Evolutionary conservation across 176 grass and related monocot species (phyloP), one percentile per base, ranked within the genome.

Genomic region (Guadua angustifolia): DNA sequence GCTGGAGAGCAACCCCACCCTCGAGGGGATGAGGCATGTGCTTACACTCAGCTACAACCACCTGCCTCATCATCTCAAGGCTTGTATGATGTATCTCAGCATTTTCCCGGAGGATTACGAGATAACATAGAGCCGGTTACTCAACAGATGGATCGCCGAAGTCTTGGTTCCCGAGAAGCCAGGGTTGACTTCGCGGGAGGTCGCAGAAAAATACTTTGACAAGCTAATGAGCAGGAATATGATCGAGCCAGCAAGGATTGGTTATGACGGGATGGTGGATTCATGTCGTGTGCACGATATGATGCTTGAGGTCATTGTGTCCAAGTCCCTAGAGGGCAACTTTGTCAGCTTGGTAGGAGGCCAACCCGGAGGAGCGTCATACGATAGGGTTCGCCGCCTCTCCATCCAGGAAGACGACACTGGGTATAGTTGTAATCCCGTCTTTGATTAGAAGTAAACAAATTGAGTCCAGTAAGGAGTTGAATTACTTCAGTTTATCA

Each of bases 241-340:
- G 71, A 35, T 74, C 32, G 1, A 18, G 4, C 46, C 7, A 3
- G 47, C 7, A 6, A 2, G 1, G 7, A 0, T 47, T 50, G 0
- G 0, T 0, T 15, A 49, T 6, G 14, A 18, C 5, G 68, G 42
- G 42, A 52, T 1, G 25, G 9, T 21, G 0, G 1, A 12, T 0
- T 0, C 1, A 0, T 74, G 47, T 2, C 71, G 46, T 13, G 56
- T 46, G 7, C 75, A 78, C 2, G 75, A 78, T 0, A 63, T 45
- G 39, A 78, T 78, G 56, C 56, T 78, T 0, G 75, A 78, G n/a
- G 39, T 78, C 16, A 15, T 46, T 0, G 75, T 78, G 39, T 78
- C 75, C 14, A 78, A 63, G 24, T 62, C 75, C 6, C 22, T 78
- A 2, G 75, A 63, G 22, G 13, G 13, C 1, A 78, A 78, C 39